A percentile compares a stretch with the other conserved stretches of the same genome.
phyloP scores from a whole-genome alignment of 2,329 filamentous ascomycete species.

The Botrytis sinoallii region DNA sequence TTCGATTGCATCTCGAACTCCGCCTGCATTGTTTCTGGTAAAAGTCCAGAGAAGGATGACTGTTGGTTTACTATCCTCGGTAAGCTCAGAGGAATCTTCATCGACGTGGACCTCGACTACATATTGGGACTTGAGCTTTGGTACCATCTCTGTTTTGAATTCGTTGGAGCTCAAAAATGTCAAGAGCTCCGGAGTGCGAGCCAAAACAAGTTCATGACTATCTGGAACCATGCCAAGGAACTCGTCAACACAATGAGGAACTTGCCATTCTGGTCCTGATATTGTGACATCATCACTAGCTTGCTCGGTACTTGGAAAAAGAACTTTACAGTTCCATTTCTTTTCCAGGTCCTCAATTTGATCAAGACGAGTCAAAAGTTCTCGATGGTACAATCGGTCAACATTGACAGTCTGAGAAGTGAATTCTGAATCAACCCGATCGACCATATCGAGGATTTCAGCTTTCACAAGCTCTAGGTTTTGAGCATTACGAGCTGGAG shows the following conservation, averaged over 20 bases:
- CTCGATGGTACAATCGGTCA: slow-evolving; percentile 91
- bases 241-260: slow-evolving; percentile 93
- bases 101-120: slow-evolving; percentile 82
- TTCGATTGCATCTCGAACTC: slow-evolving; percentile 92
- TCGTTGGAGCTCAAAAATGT: slow-evolving; percentile 79
- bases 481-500: slow-evolving; percentile 92
- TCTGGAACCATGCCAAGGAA: slow-evolving; percentile 98
- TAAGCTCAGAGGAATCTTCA: slow-evolving; percentile 56
- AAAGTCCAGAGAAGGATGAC: slow-evolving; percentile 73
- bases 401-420: slow-evolving; percentile 91
- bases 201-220: slow-evolving; percentile 85
- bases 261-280: slow-evolving; percentile 96
- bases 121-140: slow-evolving; percentile 86
- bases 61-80: slow-evolving; percentile 56
- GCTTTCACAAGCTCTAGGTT: slow-evolving; percentile 97
- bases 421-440: slow-evolving; percentile 82
- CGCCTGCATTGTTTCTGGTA: slow-evolving; percentile 95
- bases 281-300: slow-evolving; percentile 95
- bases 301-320: slow-evolving; percentile 95
- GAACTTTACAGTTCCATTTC: slow-evolving; percentile 99
- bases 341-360: slow-evolving; percentile 95
- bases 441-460: slow-evolving; percentile 99
- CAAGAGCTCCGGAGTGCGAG: slow-evolving; percentile 70
- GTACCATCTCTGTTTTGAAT: slow-evolving; percentile 75
- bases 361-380: slow-evolving; percentile 80